phyloP scores from a whole-genome alignment of 2,329 filamentous ascomycete genomes.

The Diaporthe sp. region DNA sequence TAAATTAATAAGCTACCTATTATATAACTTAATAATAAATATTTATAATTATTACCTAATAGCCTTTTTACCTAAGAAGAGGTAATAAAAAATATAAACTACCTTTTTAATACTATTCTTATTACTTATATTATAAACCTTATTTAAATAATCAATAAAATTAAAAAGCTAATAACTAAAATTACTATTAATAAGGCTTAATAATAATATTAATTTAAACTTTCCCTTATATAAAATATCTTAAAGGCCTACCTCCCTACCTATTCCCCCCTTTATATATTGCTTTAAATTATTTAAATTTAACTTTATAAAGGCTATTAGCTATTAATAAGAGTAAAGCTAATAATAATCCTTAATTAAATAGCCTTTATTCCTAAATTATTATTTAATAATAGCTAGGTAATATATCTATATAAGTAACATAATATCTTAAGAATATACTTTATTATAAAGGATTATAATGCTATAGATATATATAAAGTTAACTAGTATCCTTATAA shows the following conservation, averaged over 20 bases:
- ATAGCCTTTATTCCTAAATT: background rate
- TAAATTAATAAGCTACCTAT: too few species aligned
- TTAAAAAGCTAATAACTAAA: background rate
- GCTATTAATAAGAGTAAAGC: background rate
- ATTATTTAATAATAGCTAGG: background rate
- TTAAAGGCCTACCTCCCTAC: background rate
- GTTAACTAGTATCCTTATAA: background rate
- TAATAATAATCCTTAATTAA: background rate
- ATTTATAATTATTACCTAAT: too few species aligned
- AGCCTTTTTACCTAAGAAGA: too few species aligned
- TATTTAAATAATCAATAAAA: background rate
- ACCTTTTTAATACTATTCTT: background rate
- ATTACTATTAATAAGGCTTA: background rate
- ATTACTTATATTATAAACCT: background rate
- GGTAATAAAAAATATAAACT: fast-evolving
- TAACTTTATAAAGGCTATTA: background rate
- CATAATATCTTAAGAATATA: background rate
- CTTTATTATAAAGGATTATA: background rate
- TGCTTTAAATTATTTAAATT: background rate
- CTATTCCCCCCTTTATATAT: background rate
- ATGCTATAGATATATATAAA: background rate
- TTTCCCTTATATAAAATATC: too few species aligned
- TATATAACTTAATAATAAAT: too few species aligned
- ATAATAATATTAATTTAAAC: too few species aligned
- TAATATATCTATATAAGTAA: background rate